These are phyloP conservation scores for Termitomyces titanicus DNA, from an alignment of 768 basidiomycete genomes.

Conservation along the genomic window DNA sequence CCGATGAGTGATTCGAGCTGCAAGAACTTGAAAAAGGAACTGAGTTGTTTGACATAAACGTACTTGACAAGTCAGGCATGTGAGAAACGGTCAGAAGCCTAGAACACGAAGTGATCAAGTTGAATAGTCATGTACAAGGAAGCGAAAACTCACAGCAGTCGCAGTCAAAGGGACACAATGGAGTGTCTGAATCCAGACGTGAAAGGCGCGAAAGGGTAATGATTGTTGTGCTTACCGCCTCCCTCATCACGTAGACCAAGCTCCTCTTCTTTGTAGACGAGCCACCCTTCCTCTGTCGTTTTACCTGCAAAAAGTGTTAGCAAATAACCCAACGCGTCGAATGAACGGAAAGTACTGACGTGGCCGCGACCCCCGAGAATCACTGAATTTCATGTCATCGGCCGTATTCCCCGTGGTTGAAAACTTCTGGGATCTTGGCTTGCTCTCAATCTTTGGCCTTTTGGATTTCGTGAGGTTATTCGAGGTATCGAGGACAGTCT, in stretches of 20 bases:
- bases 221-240: conserved; percentile 54
- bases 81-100: conserved; percentile 21
- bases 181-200: conserved; percentile 55
- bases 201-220: conserved; percentile 16
- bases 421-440: conserved; percentile 10
- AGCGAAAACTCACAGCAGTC: conserved; percentile 66
- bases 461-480: conserved; percentile 28
- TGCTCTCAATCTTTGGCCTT: conserved; percentile 29
- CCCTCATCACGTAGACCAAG: conserved; percentile 64
- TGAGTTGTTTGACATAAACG: not conserved
- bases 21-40: not conserved
- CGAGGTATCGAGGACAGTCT: conserved; percentile 70
- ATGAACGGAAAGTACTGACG: conserved; percentile 42
- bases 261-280: conserved; percentile 80
- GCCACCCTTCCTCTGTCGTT: conserved; percentile 77
- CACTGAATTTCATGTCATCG: conserved; percentile 53
- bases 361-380: conserved; percentile 71
- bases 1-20: not conserved
- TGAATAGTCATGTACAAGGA: not conserved
- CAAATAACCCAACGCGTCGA: conserved; percentile 4
- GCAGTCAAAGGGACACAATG: conserved; percentile 86
- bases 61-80: not conserved
- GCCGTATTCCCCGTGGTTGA: conserved; percentile 26
- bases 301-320: conserved; percentile 45
- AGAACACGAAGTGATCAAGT: not conserved